Percentiles rank a stretch among this genome's conserved stretches.
Conservation (phyloP, 164 flowering plant species). For the Macadamia tetraphylla region DNA sequence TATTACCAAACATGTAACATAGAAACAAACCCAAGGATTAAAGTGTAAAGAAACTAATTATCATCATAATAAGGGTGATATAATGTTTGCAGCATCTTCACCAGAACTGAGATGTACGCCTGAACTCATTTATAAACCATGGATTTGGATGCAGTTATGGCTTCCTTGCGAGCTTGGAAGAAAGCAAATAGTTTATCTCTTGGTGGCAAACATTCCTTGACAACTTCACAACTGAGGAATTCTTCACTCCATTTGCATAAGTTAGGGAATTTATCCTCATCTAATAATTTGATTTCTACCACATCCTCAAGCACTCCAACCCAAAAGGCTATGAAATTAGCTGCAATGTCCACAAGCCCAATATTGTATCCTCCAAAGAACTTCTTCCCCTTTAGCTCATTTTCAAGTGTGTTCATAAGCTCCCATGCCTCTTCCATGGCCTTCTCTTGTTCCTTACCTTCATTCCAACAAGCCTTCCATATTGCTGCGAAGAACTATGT, state of each 20-base stretch:
- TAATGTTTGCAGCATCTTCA: neutral
- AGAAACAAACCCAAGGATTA: too few relatives aligned
- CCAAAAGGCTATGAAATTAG: conserved; percentile 27
- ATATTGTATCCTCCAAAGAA: conserved; percentile 1
- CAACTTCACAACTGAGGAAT: conserved; percentile 8
- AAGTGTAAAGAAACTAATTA: too few relatives aligned
- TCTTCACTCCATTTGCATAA: conserved; percentile 32
- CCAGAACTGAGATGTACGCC: neutral
- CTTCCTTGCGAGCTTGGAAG: too few relatives aligned
- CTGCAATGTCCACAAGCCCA: conserved; percentile 37
- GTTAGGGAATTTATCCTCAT: conserved; percentile 33
- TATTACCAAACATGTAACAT: too few relatives aligned
- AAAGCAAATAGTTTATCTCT: conserved; percentile 18
- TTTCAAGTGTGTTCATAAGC: conserved; percentile 28
- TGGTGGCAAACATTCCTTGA: conserved; percentile 35
- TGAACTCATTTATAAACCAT: neutral
- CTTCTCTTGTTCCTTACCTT: conserved; percentile 11
- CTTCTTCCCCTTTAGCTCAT: too few relatives aligned
- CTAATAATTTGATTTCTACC: conserved; percentile 22
- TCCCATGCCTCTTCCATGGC: conserved; percentile 24
- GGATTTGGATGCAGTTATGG: conserved; percentile 3
- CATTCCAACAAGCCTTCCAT: conserved; percentile 4
- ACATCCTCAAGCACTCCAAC: conserved; percentile 20
- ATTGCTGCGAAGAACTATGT: too few relatives aligned
- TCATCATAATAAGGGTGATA: neutral